phyloP scores from a whole-genome alignment of 495 filamentous ascomycete genomes.

The Penicillium nucicola region DNA sequence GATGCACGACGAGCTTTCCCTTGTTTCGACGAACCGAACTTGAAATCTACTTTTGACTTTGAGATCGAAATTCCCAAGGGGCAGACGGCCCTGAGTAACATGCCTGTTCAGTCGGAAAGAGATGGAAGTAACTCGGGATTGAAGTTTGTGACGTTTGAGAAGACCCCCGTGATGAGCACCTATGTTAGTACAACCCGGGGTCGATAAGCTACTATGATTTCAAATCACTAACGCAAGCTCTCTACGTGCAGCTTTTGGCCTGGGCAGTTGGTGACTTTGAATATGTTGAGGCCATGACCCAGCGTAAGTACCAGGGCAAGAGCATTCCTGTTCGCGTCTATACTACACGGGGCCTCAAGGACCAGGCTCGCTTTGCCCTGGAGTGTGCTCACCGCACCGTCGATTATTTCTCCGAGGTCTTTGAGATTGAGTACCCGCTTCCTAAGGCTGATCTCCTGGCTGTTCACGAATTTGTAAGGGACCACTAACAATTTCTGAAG shows the following conservation, averaged over 20 bases:
- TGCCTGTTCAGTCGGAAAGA: constrained; percentile 73
- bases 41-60: constrained; percentile 94
- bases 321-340: constrained; percentile 92
- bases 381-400: constrained; percentile 84
- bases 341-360: constrained; percentile 84
- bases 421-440: constrained; percentile 91
- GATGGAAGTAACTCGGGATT: constrained; percentile 57
- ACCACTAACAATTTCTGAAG: neutral
- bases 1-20: constrained; percentile 93
- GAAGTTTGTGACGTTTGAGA: constrained; percentile 80
- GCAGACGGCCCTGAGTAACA: constrained; percentile 87
- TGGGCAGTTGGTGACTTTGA: constrained; percentile 98
- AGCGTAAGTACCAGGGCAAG: constrained; percentile 83
- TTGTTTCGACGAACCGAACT: constrained; percentile 96
- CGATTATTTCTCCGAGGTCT: constrained; percentile 91
- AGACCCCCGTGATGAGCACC: constrained; percentile 93
- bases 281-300: constrained; percentile 86
- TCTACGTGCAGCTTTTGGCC: constrained; percentile 61
- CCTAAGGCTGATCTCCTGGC: constrained; percentile 94
- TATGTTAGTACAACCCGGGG: constrained; percentile 49
- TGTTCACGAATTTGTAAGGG: constrained; percentile 89
- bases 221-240: constrained; percentile 9
- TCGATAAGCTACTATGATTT: neutral
- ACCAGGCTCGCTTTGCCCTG: constrained; percentile 82
- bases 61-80: constrained; percentile 85